A percentile compares a stretch with the other conserved stretches of the same genome.
phyloP scores from a whole-genome alignment of 768 basidiomycete genomes.

The Asterophora parasitica region DNA sequence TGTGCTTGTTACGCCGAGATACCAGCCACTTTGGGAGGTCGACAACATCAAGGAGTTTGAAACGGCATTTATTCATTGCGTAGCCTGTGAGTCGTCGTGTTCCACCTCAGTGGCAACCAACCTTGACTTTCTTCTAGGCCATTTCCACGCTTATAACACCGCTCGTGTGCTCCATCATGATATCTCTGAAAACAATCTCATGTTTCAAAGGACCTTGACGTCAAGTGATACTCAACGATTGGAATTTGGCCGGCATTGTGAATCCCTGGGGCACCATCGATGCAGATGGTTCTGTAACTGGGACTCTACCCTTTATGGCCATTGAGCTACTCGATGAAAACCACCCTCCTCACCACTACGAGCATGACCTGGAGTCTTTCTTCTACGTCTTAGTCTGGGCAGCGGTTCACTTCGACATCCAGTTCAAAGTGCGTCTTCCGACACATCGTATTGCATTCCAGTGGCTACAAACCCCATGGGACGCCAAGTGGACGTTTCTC shows the following conservation, averaged over 20 bases:
- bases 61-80: not conserved
- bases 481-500: not conserved
- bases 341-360: conserved; percentile 2
- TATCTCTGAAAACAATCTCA: conserved; percentile 3
- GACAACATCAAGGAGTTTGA: not conserved
- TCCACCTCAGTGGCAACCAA: too few species aligned
- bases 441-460: not conserved
- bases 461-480: not conserved
- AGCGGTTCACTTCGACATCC: conserved; percentile 3
- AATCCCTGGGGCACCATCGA: not conserved
- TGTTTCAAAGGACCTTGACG: not conserved
- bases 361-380: conserved; percentile 9
- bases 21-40: conserved; percentile 1
- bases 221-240: not conserved
- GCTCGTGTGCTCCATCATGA: not conserved
- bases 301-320: conserved; percentile 6
- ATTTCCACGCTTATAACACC: not conserved
- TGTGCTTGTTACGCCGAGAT: conserved; percentile 1
- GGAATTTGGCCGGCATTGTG: not conserved
- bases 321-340: not conserved
- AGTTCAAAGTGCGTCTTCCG: not conserved
- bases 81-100: not conserved
- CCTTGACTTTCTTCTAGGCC: not conserved
- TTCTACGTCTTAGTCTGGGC: conserved; percentile 10
- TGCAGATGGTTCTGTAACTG: not conserved